Base-by-base conservation (phyloP, 257 asterid genomes). In the Sherardia arvensis region DNA sequence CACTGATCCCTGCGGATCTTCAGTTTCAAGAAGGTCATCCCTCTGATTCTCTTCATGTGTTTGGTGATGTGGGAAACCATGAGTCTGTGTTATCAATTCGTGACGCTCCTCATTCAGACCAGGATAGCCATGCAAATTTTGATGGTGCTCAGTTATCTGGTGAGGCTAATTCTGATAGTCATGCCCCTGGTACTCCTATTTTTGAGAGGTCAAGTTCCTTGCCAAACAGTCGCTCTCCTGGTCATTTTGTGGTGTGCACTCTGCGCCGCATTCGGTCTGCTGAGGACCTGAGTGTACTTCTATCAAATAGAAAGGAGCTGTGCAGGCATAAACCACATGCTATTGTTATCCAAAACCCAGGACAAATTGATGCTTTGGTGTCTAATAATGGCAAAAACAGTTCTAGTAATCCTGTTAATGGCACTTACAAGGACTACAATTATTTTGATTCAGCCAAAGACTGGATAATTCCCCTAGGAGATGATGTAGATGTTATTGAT, bases 391-490 rank as follows among this genome's bases (percentile, higher is more conserved):
- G 61, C n/a, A 73, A 79, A 69, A 72, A 67, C 59, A 56, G 58
- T 67, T 79, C 71, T 70, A 92, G 80, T 69, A 79, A 65, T 63
- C 83, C 65, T 64, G 84, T 70, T 66, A 83, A 78, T 71, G 91
- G 78, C 64, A 71, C 66, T 30, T 80, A 73, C 17, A 82, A 67
- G 54, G 59, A 72, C 57, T 82, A 78, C 76, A 81, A 81, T 77
- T 87, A 78, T 73, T 80, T 65, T 49, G 85, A 79, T 58, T 81
- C 86, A 21, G 85, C 97, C 33, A 90, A 85, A 74, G 88, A 93
- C 71, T 93, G 97, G 99, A 80, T 87, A 59, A 33, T 90, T 69
- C 97, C 99, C 59, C 81, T 58, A 14, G 64, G 79, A 0, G 84
- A 86, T 61, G 85, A 84, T 77, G 82, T 56, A 28, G 69, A 53